These are phyloP conservation scores for Phoma sp. DNA, from an alignment of 2,329 filamentous ascomycete genomes.

Conservation along the genomic window DNA sequence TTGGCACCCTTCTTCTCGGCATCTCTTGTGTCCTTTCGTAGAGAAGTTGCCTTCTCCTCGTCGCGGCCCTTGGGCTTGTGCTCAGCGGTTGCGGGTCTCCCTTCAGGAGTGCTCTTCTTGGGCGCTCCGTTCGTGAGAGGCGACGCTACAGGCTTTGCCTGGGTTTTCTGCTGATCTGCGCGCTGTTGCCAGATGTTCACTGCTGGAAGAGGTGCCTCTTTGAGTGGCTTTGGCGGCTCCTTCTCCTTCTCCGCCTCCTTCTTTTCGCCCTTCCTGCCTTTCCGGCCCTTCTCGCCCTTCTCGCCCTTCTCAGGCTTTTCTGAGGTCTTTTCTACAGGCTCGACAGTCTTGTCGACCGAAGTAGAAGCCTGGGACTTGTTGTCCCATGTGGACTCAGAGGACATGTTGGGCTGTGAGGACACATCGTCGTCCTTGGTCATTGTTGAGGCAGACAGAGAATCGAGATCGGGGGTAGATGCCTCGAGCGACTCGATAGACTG, in stretches of 20 bases:
- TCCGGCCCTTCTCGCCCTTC: constrained; percentile 60
- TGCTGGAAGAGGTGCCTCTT: constrained; percentile 80
- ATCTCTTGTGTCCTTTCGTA: constrained; percentile 39
- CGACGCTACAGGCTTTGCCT: constrained; percentile 57
- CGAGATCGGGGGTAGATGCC: constrained; percentile 62
- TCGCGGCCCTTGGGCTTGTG: constrained; percentile 31
- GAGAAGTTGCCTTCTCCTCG: constrained; percentile 36
- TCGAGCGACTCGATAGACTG: constrained; percentile 32
- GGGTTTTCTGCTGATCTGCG: constrained; percentile 69
- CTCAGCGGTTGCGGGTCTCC: constrained; percentile 28
- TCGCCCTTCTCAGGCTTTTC: constrained; percentile 62
- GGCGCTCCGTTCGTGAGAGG: constrained; percentile 29
- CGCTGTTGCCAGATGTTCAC: constrained; percentile 91
- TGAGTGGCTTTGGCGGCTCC: constrained; percentile 66
- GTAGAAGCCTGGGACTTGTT: constrained; percentile 69
- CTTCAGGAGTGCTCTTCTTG: constrained; percentile 38
- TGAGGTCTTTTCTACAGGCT: constrained; percentile 59
- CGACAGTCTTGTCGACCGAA: constrained; percentile 67
- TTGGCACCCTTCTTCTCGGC: constrained; percentile 41
- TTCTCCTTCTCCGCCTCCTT: constrained; percentile 58
- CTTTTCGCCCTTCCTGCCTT: constrained; percentile 61
- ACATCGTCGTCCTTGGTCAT: constrained; percentile 67
- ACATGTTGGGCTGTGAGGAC: constrained; percentile 68
- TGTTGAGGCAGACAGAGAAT: constrained; percentile 61
- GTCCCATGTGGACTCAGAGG: constrained; percentile 72